A percentile compares a stretch with the other conserved stretches of the same genome.
Evolutionary conservation across 306 rosid species (phyloP).

Genomic region (Lotus japonicus): DNA sequence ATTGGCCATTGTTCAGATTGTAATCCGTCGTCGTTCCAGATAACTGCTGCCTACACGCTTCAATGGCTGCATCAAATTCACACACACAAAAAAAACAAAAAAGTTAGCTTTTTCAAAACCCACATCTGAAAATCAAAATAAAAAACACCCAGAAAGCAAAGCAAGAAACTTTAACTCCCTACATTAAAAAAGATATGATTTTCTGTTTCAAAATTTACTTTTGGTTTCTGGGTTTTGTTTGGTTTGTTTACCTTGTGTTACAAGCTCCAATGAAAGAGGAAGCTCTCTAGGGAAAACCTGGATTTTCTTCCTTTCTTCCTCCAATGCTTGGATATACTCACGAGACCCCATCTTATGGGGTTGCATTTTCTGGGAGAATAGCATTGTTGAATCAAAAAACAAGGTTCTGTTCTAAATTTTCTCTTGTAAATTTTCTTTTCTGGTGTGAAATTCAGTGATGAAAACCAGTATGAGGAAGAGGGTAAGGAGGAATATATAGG

Average conservation of each 20-base stretch:
- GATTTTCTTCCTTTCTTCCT: constrained; percentile 58
- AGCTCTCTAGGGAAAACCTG: constrained; percentile 70
- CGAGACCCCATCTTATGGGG: constrained; percentile 37
- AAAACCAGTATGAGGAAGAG: neutral
- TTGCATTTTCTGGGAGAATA: constrained; percentile 42
- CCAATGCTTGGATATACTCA: constrained; percentile 56
- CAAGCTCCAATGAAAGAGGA: constrained; percentile 80
- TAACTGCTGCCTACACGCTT: constrained; percentile 48
- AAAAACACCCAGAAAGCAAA: neutral
- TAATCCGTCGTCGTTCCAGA: constrained; percentile 59
- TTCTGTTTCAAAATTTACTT: too few relatives aligned
- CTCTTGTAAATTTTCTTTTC: too few relatives aligned
- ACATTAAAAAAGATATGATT: neutral
- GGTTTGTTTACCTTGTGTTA: constrained; percentile 50
- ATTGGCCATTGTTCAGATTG: constrained; percentile 50
- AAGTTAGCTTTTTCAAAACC: neutral
- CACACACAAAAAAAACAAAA: neutral
- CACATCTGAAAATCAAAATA: neutral
- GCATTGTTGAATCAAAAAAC: constrained; percentile 20
- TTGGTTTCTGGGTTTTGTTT: neutral
- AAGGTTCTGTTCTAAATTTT: neutral
- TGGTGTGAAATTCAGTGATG: neutral
- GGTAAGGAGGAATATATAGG: constrained; percentile 25
- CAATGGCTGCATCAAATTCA: constrained; percentile 48
- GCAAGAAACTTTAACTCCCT: neutral